Evolutionary conservation across 2,329 filamentous ascomycete genomes (phyloP), one percentile per base, ranked within the genome.

Genomic region (Rhexocercosporidium sp.): DNA sequence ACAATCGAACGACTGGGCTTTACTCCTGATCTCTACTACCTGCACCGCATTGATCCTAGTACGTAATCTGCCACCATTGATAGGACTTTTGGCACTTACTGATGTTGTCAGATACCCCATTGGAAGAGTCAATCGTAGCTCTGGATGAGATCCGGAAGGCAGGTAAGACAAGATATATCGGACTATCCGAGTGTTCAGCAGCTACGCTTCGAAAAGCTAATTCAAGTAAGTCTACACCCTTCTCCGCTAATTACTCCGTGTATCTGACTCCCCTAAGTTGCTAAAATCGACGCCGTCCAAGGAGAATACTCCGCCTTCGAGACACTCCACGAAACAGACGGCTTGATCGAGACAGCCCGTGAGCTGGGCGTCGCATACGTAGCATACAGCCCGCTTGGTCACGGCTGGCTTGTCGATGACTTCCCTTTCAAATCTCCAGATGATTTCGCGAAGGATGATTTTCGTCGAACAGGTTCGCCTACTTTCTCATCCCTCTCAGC

Each of bases 241-340:
- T 22, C 14, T 49, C 22, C n/a, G 11, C 29, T 31, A 5, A 9
- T 31, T 9, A 5, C 4, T 31, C 4, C 29, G 9, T 31, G 4
- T 31, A 31, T 31, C 29, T 31, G 29, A 31, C 29, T 9, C 3
- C 14, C 8, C 29, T 18, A 78, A 4, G 77, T 86, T 0, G 78
- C 82, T 60, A 82, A 80, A 1, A 81, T 87, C 65, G 71, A 79
- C 1, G 83, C 82, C 2, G 77, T 84, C 2, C 83, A 87, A 72
- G 75, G 84, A 31, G 85, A 86, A 73, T 86, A 85, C 76, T 81
- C 77, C 7, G 79, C 81, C 0, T 86, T 85, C 37, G 68, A 76
- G 78, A 3, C 77, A 81, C 0, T 82, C 83, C 16, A 83, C 85
- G 66, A 84, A 86, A 72, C 75, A 54, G 64, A 70, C 31, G 34